Percentiles rank a stretch among this genome's conserved stretches.
These are phyloP conservation scores for Jatropha podagrica DNA, from an alignment of 441 rosid species.

Conservation along the genomic window DNA sequence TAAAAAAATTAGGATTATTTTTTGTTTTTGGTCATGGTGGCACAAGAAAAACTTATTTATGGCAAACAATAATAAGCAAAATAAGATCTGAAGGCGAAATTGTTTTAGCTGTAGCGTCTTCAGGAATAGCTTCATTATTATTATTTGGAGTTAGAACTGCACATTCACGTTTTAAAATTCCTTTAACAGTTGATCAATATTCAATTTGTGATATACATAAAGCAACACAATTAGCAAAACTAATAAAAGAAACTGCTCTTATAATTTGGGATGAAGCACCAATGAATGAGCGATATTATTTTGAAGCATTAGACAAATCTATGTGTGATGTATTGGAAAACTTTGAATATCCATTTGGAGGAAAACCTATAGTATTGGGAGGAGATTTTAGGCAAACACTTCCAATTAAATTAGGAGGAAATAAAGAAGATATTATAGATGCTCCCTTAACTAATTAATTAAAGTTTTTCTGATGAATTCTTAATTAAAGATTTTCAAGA, in stretches of 20 bases:
- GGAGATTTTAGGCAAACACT: not conserved
- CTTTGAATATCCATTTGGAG: not conserved
- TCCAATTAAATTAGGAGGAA: too few relatives aligned
- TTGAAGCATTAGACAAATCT: slow-evolving; percentile 8
- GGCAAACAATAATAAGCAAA: too few relatives aligned
- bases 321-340: not conserved
- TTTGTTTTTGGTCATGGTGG: too few relatives aligned
- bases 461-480: too few relatives aligned
- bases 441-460: too few relatives aligned
- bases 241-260: not conserved
- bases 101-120: not conserved
- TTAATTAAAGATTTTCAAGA: too few relatives aligned
- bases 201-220: not conserved
- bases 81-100: too few relatives aligned
- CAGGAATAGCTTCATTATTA: not conserved
- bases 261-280: slow-evolving; percentile 16
- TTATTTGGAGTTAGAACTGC: not conserved
- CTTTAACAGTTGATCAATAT: not conserved
- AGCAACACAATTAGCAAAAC: not conserved
- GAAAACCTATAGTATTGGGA: not conserved
- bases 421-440: too few relatives aligned
- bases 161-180: not conserved
- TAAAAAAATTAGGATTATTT: too few relatives aligned
- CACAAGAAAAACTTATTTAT: too few relatives aligned
- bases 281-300: slow-evolving; percentile 1